Percentiles rank a stretch among this genome's conserved stretches.
Conservation (phyloP, 148 eudicot genomes). For the Dysphania ambrosioides region DNA sequence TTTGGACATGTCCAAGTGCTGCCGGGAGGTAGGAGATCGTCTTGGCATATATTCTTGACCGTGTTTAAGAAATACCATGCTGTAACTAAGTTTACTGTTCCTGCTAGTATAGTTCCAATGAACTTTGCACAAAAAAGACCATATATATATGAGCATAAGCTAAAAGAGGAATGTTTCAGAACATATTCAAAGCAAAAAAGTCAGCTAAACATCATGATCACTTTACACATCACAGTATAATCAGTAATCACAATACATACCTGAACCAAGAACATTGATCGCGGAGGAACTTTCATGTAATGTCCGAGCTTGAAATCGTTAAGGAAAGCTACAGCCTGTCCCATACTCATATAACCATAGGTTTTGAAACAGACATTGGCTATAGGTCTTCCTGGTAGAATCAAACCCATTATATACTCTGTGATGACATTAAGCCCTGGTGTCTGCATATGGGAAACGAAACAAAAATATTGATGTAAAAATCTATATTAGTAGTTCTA, state of each 20-base stretch:
- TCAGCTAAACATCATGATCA: too few species aligned
- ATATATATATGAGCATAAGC: background rate
- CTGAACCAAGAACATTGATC: slow-evolving; percentile 97
- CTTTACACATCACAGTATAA: background rate
- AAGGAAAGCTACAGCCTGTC: slow-evolving; percentile 86
- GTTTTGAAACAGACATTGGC: slow-evolving; percentile 91
- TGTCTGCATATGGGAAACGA: slow-evolving; percentile 45
- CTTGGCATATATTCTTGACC: slow-evolving; percentile 64
- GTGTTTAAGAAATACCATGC: slow-evolving; percentile 79
- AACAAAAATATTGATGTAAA: background rate
- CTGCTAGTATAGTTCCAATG: slow-evolving; percentile 81
- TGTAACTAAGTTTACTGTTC: slow-evolving; percentile 62
- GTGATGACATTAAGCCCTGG: slow-evolving; percentile 90
- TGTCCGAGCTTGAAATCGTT: slow-evolving; percentile 92
- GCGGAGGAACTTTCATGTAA: slow-evolving; percentile 97
- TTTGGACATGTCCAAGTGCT: slow-evolving; percentile 92
- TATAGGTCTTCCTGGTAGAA: slow-evolving; percentile 83
- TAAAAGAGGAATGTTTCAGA: background rate
- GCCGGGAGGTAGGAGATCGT: slow-evolving; percentile 58
- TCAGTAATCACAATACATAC: slow-evolving; percentile 33
- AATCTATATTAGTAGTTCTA: too few species aligned
- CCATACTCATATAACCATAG: slow-evolving; percentile 93
- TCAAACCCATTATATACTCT: slow-evolving; percentile 81
- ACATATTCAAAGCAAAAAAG: background rate
- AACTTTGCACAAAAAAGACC: slow-evolving; percentile 36